Conservation (phyloP, 805 yeast species). For the Pichia exigua region DNA sequence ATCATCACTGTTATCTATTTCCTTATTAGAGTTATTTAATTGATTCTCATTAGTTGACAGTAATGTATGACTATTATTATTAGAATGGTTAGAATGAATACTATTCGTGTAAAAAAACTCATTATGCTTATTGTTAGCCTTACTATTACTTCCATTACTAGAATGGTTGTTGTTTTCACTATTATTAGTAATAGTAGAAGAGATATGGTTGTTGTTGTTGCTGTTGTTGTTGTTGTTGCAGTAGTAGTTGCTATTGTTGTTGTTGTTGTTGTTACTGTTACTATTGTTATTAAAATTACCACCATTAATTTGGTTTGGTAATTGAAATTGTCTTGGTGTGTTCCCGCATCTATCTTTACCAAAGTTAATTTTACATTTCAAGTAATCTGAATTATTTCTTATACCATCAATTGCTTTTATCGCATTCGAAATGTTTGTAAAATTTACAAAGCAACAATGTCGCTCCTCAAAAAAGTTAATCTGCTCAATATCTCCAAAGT, state of each 20-base stretch:
- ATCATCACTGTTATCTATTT: slow-evolving; percentile 10
- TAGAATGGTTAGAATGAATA: neutral
- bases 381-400: slow-evolving; percentile 62
- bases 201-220: neutral
- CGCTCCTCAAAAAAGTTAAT: slow-evolving; percentile 78
- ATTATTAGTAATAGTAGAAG: neutral
- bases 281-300: neutral
- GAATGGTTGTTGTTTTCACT: neutral
- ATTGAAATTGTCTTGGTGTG: slow-evolving; percentile 66
- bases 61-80: neutral
- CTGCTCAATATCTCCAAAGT: slow-evolving; percentile 92
- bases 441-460: slow-evolving; percentile 86
- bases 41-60: neutral
- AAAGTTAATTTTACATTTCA: slow-evolving; percentile 72
- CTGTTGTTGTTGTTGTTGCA: neutral
- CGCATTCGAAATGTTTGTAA: slow-evolving; percentile 85
- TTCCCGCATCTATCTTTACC: slow-evolving; percentile 96
- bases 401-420: slow-evolving; percentile 89
- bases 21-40: neutral
- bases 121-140: neutral
- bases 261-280: neutral
- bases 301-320: slow-evolving; percentile 1
- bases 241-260: neutral
- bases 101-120: neutral
- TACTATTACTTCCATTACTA: slow-evolving; percentile 5